Evolutionary conservation across 2,329 filamentous ascomycete species (phyloP).

Genomic region (Amesomyces nigricolor): DNA sequence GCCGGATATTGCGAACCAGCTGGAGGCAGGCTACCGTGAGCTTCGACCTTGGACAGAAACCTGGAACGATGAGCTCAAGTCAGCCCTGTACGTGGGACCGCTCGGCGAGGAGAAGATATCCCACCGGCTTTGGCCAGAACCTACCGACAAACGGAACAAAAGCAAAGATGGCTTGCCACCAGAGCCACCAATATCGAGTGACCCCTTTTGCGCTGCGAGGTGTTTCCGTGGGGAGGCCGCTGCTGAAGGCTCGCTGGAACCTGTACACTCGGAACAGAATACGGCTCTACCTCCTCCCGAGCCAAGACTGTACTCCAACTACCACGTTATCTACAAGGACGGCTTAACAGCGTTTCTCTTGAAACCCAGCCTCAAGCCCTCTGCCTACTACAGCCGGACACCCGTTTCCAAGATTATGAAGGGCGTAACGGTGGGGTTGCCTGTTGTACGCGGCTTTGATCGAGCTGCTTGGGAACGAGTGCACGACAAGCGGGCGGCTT

Average conservation of each 20-base stretch:
- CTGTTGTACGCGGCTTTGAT: constrained; percentile 86
- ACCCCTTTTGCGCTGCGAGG: constrained; percentile 54
- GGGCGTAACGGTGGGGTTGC: constrained; percentile 74
- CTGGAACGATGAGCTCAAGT: constrained; percentile 85
- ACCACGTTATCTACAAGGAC: constrained; percentile 84
- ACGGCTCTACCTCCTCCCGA: constrained; percentile 37
- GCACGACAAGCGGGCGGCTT: constrained; percentile 45
- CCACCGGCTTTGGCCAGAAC: constrained; percentile 72
- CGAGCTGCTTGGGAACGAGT: constrained; percentile 68
- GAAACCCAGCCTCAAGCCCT: constrained; percentile 79
- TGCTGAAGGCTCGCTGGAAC: constrained; percentile 45
- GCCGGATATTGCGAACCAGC: constrained; percentile 76
- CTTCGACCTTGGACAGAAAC: constrained; percentile 85
- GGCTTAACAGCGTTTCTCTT: constrained; percentile 72
- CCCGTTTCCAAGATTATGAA: constrained; percentile 82
- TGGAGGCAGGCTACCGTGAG: constrained; percentile 86
- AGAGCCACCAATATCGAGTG: constrained; percentile 43
- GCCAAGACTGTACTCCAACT: constrained; percentile 59
- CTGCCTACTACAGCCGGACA: constrained; percentile 73
- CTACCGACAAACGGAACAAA: constrained; percentile 34
- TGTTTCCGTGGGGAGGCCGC: constrained; percentile 57
- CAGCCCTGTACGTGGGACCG: constrained; percentile 84
- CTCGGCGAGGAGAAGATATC: constrained; percentile 87
- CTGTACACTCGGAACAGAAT: constrained; percentile 38
- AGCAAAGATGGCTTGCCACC: constrained; percentile 28